These are phyloP conservation scores for Anaeromyces robustus DNA, from an alignment of 192 early-diverging fungal genomes.

Conservation along the genomic window DNA sequence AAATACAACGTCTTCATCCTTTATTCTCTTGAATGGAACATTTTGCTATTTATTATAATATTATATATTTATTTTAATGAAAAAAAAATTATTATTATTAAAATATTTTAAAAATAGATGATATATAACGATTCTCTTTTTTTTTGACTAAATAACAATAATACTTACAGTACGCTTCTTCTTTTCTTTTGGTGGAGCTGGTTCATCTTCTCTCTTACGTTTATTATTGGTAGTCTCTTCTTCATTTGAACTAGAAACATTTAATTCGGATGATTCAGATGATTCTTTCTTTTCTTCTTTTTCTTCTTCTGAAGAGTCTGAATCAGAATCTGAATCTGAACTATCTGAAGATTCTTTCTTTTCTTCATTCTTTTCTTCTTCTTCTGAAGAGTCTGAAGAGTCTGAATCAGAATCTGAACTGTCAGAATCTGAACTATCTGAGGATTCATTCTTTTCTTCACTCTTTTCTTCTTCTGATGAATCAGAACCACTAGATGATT, in stretches of 20 bases:
- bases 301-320: neutral
- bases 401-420: neutral
- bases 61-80: no score
- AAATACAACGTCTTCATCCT: slow-evolving; percentile 65
- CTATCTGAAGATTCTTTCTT: neutral
- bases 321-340: neutral
- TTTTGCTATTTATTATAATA: neutral
- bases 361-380: neutral
- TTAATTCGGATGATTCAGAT: no score
- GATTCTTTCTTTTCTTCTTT: neutral
- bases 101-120: no score
- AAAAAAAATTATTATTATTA: no score
- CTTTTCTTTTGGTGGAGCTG: neutral
- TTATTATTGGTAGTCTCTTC: neutral
- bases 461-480: no score
- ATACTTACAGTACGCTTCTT: neutral
- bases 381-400: neutral
- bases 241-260: no score
- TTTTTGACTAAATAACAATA: neutral
- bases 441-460: no score
- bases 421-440: neutral
- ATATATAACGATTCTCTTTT: no score
- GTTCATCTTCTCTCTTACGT: neutral
- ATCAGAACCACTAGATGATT: neutral
- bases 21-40: slow-evolving; percentile 69